Base-by-base conservation (phyloP, 2,329 filamentous ascomycete species). In the Fusarium drepaniforme region DNA sequence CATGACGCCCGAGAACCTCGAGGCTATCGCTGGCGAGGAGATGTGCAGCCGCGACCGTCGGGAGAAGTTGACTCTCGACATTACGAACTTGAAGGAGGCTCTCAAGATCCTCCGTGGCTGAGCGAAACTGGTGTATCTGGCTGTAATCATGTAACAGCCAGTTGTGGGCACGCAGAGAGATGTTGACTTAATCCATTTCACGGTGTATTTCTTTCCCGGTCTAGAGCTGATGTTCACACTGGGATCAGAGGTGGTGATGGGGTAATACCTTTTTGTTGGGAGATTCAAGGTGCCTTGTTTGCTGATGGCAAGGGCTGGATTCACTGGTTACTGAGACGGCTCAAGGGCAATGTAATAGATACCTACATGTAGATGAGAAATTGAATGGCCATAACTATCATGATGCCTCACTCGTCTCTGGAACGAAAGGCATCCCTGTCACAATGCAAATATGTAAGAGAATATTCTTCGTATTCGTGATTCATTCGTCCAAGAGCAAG, bases 21-120 rank as follows among this genome's bases (percentile, higher is more conserved):
- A 87, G 16, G 79, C 83, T 16, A 89, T 93, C 71, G 90, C 90
- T 0, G 90, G 89, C 0, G 91, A 94, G 77, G 88, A 90, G 25
- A 77, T 80, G 0, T 76, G 76, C 0, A 81, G 84, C 0, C 84
- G 82, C 53, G 80, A 82, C 8, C 82, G 81, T 38, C 84, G 90
- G 4, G 77, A 80, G 35, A 82, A 82, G 38, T 75, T 93, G 16
- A 78, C 72, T 0, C 83, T 81, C 3, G 85, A 91, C 64, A 84
- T 90, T 2, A 74, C 82, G 33, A 86, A 84, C 11, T 78, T 90
- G 16, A 81, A 85, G 65, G 78, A 80, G 18, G 85, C 84, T 0
- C 71, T 81, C 5, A 75, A 76, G 65, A 66, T 82, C 35, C 21
- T 37, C 21, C 38, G 51, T 33, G 35, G 28, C 30, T 57, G 15